Evolutionary conservation across 2,329 filamentous ascomycete genomes (phyloP).

Genomic region (Cladosporium colombiae): DNA sequence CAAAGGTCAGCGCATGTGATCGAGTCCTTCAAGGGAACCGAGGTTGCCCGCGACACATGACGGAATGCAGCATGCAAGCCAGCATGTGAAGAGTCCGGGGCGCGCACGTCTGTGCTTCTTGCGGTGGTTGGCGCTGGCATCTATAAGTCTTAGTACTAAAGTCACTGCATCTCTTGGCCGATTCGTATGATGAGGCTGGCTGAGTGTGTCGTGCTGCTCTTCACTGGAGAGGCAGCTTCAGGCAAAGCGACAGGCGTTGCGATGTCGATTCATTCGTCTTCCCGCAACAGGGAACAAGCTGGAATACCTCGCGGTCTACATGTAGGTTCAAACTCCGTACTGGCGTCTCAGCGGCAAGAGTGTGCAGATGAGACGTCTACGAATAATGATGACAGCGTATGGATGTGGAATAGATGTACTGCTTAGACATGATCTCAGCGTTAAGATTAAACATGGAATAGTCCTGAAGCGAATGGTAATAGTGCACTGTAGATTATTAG

Average conservation of each 20-base stretch:
- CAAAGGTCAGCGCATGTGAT: conserved; percentile 10
- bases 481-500: too few relatives aligned
- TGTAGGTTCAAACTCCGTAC: too few relatives aligned
- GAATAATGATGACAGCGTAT: too few relatives aligned
- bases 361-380: too few relatives aligned
- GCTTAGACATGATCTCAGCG: too few relatives aligned
- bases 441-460: too few relatives aligned
- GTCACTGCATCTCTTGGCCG: not conserved
- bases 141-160: not conserved
- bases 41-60: not conserved
- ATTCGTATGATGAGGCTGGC: not conserved
- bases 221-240: not conserved
- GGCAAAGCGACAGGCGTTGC: not conserved
- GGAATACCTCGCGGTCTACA: not conserved
- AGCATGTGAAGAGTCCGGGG: conserved; percentile 13
- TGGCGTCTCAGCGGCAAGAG: too few relatives aligned
- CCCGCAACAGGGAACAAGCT: conserved; percentile 16
- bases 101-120: not conserved
- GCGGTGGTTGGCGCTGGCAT: not conserved
- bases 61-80: not conserved
- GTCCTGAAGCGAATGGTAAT: too few relatives aligned
- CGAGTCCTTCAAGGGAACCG: not conserved
- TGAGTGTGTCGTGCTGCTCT: not conserved
- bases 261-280: not conserved
- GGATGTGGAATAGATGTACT: too few relatives aligned